Conservation (phyloP, 768 basidiomycete species). For the Mycena amicta region DNA sequence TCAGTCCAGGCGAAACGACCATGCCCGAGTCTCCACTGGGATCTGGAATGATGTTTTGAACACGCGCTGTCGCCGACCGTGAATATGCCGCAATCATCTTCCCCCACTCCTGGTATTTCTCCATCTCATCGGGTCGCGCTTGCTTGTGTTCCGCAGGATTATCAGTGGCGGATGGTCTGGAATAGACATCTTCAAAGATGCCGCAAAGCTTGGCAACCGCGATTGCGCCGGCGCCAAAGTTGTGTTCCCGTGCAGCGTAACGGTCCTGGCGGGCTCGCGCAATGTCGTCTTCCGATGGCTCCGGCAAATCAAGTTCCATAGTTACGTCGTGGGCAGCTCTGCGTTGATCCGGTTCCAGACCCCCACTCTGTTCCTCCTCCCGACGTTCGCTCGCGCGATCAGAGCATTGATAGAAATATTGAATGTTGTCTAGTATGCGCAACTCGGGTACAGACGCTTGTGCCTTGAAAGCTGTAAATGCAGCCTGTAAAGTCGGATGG, state of each 20-base stretch:
- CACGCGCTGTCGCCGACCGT: too few species aligned
- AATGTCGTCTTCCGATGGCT: too few species aligned
- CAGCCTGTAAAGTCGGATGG: constrained; percentile 20
- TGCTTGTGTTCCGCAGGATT: not conserved
- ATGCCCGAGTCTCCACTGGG: too few species aligned
- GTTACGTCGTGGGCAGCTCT: too few species aligned
- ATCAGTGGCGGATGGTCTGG: too few species aligned
- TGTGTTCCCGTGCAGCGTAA: not conserved
- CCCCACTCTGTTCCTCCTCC: constrained; percentile 7
- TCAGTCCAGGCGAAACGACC: too few species aligned
- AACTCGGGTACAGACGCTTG: not conserved
- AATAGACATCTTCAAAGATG: not conserved
- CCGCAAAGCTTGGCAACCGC: not conserved
- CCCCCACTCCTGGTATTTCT: not conserved
- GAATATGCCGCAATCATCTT: not conserved
- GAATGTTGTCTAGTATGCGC: constrained; percentile 29
- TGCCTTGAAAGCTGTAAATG: constrained; percentile 23
- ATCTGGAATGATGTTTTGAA: too few species aligned
- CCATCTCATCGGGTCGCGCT: not conserved
- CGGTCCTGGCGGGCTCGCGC: not conserved
- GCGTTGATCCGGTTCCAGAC: too few species aligned
- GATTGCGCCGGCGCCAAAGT: not conserved
- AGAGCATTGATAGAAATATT: constrained; percentile 36
- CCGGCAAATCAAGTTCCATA: not conserved
- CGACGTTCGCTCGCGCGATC: constrained; percentile 13